Evolutionary conservation across 2,329 filamentous ascomycete genomes (phyloP).

Genomic region (Hirsutella minnesotensis): DNA sequence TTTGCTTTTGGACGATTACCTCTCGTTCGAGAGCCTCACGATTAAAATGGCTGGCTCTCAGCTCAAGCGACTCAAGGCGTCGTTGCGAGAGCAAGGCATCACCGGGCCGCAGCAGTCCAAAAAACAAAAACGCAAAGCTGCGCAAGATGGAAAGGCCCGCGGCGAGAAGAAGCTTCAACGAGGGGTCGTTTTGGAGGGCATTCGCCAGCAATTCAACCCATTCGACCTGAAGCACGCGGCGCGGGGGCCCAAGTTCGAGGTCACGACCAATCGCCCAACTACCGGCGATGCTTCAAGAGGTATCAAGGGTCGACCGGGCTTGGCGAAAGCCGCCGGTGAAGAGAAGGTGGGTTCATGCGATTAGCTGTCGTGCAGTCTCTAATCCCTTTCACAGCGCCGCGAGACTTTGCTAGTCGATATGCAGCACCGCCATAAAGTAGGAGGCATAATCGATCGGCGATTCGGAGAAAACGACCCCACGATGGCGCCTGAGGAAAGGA

Average conservation of each 20-base stretch:
- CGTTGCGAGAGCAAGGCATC: conserved; percentile 78
- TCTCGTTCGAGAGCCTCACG: background rate
- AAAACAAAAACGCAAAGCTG: conserved; percentile 73
- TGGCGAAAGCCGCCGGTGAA: conserved; percentile 77
- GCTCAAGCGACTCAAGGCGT: conserved; percentile 88
- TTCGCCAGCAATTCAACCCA: conserved; percentile 94
- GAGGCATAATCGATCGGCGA: conserved; percentile 81
- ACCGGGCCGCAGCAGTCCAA: conserved; percentile 89
- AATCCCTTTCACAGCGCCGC: conserved; percentile 42
- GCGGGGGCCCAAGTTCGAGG: conserved; percentile 72
- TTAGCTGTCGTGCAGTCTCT: background rate
- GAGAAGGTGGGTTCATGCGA: conserved; percentile 48
- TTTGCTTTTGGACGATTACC: too few relatives aligned
- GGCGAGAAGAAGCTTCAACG: conserved; percentile 65
- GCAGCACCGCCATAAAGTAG: conserved; percentile 79
- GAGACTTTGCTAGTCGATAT: conserved; percentile 82
- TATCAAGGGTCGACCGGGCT: conserved; percentile 63
- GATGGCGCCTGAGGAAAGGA: conserved; percentile 88
- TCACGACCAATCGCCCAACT: conserved; percentile 54
- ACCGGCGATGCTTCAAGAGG: conserved; percentile 41
- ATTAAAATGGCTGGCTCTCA: conserved; percentile 82
- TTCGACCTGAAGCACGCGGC: conserved; percentile 84
- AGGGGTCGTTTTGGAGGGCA: conserved; percentile 66
- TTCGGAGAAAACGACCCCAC: conserved; percentile 93
- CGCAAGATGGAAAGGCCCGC: conserved; percentile 51